Evolutionary conservation across 208 protist genomes (phyloP).

Genomic region (Dictyostelium gargantuum): DNA sequence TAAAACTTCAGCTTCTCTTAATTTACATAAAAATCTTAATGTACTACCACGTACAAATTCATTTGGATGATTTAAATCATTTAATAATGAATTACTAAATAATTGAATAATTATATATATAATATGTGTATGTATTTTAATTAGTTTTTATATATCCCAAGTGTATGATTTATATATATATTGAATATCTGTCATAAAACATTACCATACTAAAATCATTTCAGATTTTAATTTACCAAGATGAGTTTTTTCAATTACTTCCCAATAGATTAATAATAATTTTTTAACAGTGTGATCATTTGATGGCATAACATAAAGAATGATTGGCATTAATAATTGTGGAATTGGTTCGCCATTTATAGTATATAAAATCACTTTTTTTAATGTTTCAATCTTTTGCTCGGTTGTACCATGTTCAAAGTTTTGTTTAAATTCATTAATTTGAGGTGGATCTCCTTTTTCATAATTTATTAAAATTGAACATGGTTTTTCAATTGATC

Average conservation of each 20-base stretch:
- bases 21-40: slow-evolving; percentile 97
- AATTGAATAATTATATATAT: too few species aligned
- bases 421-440: slow-evolving; percentile 76
- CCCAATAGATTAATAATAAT: slow-evolving; percentile 97
- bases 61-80: slow-evolving; percentile 97
- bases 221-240: slow-evolving; percentile 96
- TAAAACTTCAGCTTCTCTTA: slow-evolving; percentile 94
- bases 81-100: slow-evolving; percentile 92
- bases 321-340: slow-evolving; percentile 97
- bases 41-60: slow-evolving; percentile 97
- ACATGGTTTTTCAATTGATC: slow-evolving; percentile 59
- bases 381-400: slow-evolving; percentile 90
- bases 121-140: background rate
- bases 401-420: slow-evolving; percentile 39
- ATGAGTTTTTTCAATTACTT: slow-evolving; percentile 96
- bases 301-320: slow-evolving; percentile 93
- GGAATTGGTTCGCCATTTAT: slow-evolving; percentile 96
- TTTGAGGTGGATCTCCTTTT: slow-evolving; percentile 55
- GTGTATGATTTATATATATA: too few species aligned
- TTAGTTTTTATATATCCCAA: too few species aligned
- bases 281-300: slow-evolving; percentile 95
- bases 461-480: slow-evolving; percentile 59
- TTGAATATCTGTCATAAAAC: too few species aligned
- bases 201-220: slow-evolving; percentile 97
- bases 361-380: slow-evolving; percentile 92